These are phyloP conservation scores for Fusarium lateritium DNA, from an alignment of 2,329 filamentous ascomycete species.

Conservation along the genomic window DNA sequence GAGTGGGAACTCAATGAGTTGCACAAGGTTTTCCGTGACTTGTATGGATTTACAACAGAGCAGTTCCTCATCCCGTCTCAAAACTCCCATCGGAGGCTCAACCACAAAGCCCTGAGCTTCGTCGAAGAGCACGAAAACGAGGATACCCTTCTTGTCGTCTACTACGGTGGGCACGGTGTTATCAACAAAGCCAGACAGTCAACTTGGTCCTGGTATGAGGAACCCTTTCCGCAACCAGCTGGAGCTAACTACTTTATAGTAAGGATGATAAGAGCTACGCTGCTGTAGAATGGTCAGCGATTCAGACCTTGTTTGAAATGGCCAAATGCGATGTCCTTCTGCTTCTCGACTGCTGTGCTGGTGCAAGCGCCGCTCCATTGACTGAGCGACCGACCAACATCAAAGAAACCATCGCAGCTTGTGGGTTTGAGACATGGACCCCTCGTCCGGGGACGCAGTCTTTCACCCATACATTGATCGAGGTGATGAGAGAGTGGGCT, in stretches of 20 bases:
- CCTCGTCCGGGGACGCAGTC: conserved; percentile 46
- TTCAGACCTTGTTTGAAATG: conserved; percentile 49
- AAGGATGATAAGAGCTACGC: conserved; percentile 45
- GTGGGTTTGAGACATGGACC: conserved; percentile 48
- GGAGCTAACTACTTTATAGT: conserved; percentile 34
- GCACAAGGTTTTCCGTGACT: conserved; percentile 36
- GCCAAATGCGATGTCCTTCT: conserved; percentile 47
- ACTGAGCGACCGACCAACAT: conserved; percentile 48
- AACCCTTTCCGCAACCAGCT: background rate
- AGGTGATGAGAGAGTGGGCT: conserved; percentile 48
- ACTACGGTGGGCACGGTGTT: conserved; percentile 46
- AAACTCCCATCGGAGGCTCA: conserved; percentile 47
- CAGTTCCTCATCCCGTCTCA: conserved; percentile 46
- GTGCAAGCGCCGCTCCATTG: conserved; percentile 47
- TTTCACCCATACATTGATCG: conserved; percentile 47
- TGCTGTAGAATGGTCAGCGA: conserved; percentile 49
- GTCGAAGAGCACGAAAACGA: conserved; percentile 49
- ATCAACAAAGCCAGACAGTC: conserved; percentile 49
- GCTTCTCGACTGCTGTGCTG: conserved; percentile 48
- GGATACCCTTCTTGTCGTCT: conserved; percentile 47
- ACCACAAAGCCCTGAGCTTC: conserved; percentile 43
- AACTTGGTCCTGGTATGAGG: conserved; percentile 47
- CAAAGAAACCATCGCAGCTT: conserved; percentile 49
- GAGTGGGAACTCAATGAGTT: conserved; percentile 45
- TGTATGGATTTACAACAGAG: conserved; percentile 44